Base-by-base conservation (phyloP, 108 stramenopile species). In the Fragilariopsis cylindrus region DNA sequence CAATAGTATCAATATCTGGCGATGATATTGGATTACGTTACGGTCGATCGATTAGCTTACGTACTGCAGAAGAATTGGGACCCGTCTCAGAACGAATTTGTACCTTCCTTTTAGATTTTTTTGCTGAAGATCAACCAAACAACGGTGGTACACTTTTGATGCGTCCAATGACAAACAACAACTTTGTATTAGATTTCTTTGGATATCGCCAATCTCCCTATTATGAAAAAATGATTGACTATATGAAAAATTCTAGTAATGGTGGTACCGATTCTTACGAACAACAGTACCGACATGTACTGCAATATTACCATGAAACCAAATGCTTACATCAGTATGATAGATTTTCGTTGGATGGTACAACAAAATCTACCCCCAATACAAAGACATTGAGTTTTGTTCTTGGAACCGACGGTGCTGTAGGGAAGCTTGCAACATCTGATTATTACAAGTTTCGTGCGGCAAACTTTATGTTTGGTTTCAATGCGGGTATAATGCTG, bases 311-410 rank as follows among this genome's bases (percentile, higher is more conserved):
- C 39, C 42, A 63, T 41, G 80, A 78, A 54, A 92, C 91, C 3
- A 76, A 83, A 65, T 92, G 91, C 77, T 72, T 87, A 21, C 91
- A 92, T 67, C 78, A 88, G n/a, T 92, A 89, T 49, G 88, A 92
- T 72, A 90, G 90, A 69, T 74, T 73, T 13, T 92, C 88, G 64
- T 88, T 87, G 57, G 71, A 62, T 49, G 77, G 77, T 13, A 71
- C 77, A 53, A 78, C 65, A 64, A 62, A 63, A 13, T 78, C 77
- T 5, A 70, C 77, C 9, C 70, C 77, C 5, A 78, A 78, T 54
- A 78, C 68, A 12, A 78, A 78, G 41, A 64, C 49, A 1, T 43
- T 78, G 56, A 70, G 65, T 18, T 16, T 42, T 44, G 77, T 78
- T 9, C 44, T 54, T 4, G 77, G 77, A 12, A 67, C 69, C 7